Evolutionary conservation across 768 basidiomycete species (phyloP), one percentile per base, ranked within the genome.

Genomic region (Chalciporus chontae): DNA sequence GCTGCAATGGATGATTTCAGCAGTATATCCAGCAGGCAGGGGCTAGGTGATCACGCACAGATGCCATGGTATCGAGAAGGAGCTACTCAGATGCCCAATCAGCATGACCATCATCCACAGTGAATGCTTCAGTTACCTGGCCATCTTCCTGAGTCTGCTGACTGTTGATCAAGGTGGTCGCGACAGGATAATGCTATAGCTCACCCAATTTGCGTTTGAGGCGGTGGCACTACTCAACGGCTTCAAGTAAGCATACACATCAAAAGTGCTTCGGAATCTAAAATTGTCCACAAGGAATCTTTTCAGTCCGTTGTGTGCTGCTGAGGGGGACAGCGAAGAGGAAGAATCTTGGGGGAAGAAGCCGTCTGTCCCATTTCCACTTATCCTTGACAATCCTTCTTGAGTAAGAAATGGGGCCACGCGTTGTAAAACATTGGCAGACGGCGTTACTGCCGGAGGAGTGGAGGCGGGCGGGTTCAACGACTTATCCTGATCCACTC

Each of bases 101-200:
- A 58, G 49, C 21, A 48, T 48, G n/a, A 50, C 38, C 7, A 46
- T 44, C 24, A 48, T 41, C 36, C 29, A 32, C 26, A 31, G 43
- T 8, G 44, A 50, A 39, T 11, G 53, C 68, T n/a, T 36, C n/a
- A 15, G 5, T 53, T 52, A 80, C 78, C 66, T 80, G 80, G 5
- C 76, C 77, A 50, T 80, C 78, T 53, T 79, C 74, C 24, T 69
- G 62, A 14, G 73, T 71, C 76, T 79, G 45, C 21, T 5, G 34
- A 32, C 29, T 40, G 36, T 8, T 56, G 45, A 54, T 40, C 23
- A 40, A 21, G 13, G 23, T 18, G 8, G 4, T 13, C 2, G 31
- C 17, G n/a, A 50, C 8, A 17, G 36, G 21, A 46, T 14, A 43
- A 31, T 3, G n/a, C 10, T 8, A 38, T 8, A 27, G 48, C 63